phyloP scores from a whole-genome alignment of 805 yeast species.

The Kluyveromyces lactis region DNA sequence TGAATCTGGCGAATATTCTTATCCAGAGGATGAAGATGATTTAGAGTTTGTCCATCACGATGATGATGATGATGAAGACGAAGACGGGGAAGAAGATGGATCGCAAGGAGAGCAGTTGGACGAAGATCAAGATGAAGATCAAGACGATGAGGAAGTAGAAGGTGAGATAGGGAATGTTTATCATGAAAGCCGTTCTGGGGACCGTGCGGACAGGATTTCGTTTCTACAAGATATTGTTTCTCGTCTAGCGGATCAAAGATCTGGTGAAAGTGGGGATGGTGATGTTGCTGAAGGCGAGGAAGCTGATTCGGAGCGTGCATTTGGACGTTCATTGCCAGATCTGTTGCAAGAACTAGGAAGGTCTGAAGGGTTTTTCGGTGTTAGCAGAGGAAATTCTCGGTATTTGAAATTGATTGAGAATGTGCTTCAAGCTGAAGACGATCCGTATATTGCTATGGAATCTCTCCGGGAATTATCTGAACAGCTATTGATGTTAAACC shows the following conservation, averaged over 20 bases:
- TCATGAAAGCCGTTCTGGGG: slow-evolving; percentile 10
- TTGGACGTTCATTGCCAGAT: neutral
- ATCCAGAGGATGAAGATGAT: slow-evolving; percentile 10
- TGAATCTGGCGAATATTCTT: slow-evolving; percentile 18
- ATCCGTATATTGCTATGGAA: slow-evolving; percentile 55
- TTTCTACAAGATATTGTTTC: slow-evolving; percentile 23
- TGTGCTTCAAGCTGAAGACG: slow-evolving; percentile 32
- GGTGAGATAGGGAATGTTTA: slow-evolving; percentile 13
- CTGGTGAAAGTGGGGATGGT: slow-evolving; percentile 15
- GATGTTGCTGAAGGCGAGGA: slow-evolving; percentile 17
- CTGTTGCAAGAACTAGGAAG: neutral
- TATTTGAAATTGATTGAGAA: slow-evolving; percentile 22
- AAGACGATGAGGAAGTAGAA: slow-evolving; percentile 18
- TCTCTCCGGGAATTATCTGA: slow-evolving; percentile 59
- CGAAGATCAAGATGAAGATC: slow-evolving; percentile 21
- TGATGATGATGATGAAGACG: slow-evolving; percentile 14
- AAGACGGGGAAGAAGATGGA: slow-evolving; percentile 21
- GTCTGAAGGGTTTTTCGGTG: neutral
- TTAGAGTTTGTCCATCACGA: slow-evolving; percentile 3
- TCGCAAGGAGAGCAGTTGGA: no score
- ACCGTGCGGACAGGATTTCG: slow-evolving; percentile 7
- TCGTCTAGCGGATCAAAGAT: slow-evolving; percentile 16
- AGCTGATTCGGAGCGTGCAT: slow-evolving; percentile 5
- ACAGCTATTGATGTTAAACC: slow-evolving; percentile 59
- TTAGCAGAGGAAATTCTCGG: slow-evolving; percentile 13